phyloP scores from a whole-genome alignment of 768 basidiomycete species.

The Cystofilobasidium bisporidii region DNA sequence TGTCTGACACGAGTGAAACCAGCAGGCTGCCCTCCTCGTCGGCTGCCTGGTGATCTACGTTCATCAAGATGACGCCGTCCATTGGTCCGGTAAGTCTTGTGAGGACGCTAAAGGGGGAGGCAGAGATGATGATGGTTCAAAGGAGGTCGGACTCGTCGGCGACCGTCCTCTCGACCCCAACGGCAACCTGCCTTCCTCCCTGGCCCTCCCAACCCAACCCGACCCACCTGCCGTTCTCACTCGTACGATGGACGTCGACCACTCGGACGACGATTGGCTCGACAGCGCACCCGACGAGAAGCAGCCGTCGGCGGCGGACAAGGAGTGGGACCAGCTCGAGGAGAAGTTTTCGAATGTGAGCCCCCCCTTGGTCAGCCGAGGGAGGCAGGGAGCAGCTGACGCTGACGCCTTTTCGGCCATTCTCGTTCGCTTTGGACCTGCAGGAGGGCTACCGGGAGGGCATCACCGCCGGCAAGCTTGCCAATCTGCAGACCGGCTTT shows the following conservation, averaged over 20 bases:
- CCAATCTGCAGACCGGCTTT: conserved; percentile 78
- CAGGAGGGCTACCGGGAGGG: conserved; percentile 95
- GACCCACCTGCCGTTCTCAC: neutral
- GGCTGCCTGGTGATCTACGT: neutral
- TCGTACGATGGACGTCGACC: neutral
- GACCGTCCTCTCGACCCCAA: neutral
- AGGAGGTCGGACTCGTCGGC: no score
- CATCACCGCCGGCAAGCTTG: conserved; percentile 82
- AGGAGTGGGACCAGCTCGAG: conserved; percentile 17
- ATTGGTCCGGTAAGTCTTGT: neutral
- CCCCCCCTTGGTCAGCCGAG: neutral
- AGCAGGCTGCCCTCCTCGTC: neutral
- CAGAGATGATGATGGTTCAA: no score
- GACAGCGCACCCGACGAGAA: neutral
- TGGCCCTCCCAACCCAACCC: neutral
- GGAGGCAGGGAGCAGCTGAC: neutral
- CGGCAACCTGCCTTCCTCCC: no score
- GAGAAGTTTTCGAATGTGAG: conserved; percentile 25
- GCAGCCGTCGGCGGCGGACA: conserved; percentile 3
- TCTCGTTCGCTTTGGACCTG: neutral
- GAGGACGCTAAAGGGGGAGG: no score
- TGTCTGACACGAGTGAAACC: conserved; percentile 44
- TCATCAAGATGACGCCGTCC: neutral
- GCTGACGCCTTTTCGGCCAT: neutral
- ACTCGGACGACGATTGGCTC: conserved; percentile 21